These are phyloP conservation scores for Mycena haematopus DNA, from an alignment of 768 basidiomycete genomes.

Conservation along the genomic window DNA sequence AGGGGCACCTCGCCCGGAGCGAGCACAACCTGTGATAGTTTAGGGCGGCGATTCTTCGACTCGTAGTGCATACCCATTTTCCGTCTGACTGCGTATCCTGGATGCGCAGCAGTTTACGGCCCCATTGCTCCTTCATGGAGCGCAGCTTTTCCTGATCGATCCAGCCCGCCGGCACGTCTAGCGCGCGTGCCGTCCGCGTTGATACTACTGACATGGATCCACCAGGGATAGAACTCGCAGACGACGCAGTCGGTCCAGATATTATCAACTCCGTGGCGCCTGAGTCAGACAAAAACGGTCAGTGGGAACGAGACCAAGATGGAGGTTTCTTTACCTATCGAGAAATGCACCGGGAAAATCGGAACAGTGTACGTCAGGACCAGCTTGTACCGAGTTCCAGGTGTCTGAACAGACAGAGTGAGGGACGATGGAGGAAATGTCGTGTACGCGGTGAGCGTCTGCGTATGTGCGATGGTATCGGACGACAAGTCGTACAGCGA, in stretches of 20 bases:
- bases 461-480: slow-evolving; percentile 57
- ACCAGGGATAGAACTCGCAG: slow-evolving; percentile 26
- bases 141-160: slow-evolving; percentile 69
- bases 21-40: slow-evolving; percentile 83
- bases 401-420: slow-evolving; percentile 71
- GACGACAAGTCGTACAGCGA: slow-evolving; percentile 74
- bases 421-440: slow-evolving; percentile 82
- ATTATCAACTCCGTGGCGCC: slow-evolving; percentile 82
- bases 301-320: slow-evolving; percentile 6
- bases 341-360: slow-evolving; percentile 77
- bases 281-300: slow-evolving; percentile 52
- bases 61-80: slow-evolving; percentile 69
- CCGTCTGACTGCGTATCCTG: slow-evolving; percentile 84
- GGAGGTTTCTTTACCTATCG: slow-evolving; percentile 24
- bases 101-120: slow-evolving; percentile 71
- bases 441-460: slow-evolving; percentile 78
- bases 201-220: slow-evolving; percentile 55
- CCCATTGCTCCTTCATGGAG: slow-evolving; percentile 76
- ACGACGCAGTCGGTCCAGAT: slow-evolving; percentile 39
- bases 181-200: slow-evolving; percentile 69
- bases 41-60: slow-evolving; percentile 69
- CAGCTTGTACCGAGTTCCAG: slow-evolving; percentile 66
- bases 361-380: slow-evolving; percentile 77
- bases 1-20: slow-evolving; percentile 57
- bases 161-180: slow-evolving; percentile 77